Conservation (phyloP, 2,329 filamentous ascomycete genomes). For the Aspergillus spinulosporus region DNA sequence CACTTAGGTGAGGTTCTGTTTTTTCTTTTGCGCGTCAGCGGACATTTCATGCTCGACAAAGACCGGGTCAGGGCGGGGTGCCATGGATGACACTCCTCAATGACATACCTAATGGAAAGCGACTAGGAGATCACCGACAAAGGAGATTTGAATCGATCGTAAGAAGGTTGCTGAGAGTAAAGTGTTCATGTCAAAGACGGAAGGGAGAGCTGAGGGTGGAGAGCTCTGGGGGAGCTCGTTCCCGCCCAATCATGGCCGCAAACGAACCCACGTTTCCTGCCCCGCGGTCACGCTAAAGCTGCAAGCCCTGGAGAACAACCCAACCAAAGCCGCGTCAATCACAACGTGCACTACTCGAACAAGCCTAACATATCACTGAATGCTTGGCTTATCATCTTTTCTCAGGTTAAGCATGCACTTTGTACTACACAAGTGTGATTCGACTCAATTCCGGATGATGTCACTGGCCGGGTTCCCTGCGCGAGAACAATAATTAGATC, state of each 20-base stretch:
- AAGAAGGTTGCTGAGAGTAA: slow-evolving; percentile 2
- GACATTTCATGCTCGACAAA: neutral
- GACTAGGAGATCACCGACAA: slow-evolving; percentile 7
- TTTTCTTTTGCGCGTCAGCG: slow-evolving; percentile 13
- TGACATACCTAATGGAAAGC: neutral
- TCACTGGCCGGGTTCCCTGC: neutral
- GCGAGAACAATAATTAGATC: neutral
- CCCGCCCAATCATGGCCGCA: slow-evolving; percentile 20
- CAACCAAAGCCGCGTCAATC: slow-evolving; percentile 13
- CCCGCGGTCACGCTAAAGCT: slow-evolving; percentile 8
- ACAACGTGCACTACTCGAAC: slow-evolving; percentile 13
- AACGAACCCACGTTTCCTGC: slow-evolving; percentile 23
- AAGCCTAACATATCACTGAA: neutral
- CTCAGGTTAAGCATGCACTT: too few species aligned
- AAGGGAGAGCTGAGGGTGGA: slow-evolving; percentile 16
- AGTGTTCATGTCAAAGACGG: slow-evolving; percentile 3
- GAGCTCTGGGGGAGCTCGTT: slow-evolving; percentile 22
- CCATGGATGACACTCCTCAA: neutral
- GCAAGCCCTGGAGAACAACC: slow-evolving; percentile 7
- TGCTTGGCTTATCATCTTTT: neutral
- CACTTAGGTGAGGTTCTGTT: neutral
- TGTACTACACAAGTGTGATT: too few species aligned
- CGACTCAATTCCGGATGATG: neutral
- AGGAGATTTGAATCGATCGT: neutral
- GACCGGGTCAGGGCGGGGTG: slow-evolving; percentile 10